Evolutionary conservation across 139 green algal genomes (phyloP), one percentile per base, ranked within the genome.

Genomic region (Chloropicon primus): DNA sequence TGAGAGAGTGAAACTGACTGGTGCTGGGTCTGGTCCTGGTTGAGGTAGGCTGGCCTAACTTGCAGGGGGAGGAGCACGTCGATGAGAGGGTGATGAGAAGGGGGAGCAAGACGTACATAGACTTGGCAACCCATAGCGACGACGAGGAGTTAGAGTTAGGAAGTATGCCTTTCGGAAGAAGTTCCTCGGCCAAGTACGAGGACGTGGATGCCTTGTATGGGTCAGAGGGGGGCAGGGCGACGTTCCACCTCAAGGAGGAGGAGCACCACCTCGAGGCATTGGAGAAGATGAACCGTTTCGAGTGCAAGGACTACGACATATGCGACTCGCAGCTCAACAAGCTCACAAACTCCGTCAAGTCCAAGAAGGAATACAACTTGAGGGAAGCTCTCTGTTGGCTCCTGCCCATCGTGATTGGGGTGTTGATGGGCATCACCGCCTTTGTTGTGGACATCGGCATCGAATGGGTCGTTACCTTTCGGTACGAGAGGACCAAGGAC

Each of bases 371-470:
- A 10, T 81, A 81, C 73, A 41, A 74, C 26, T 24, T 22, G 17
- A 27, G 72, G 2, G 75, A 75, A 25, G 54, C 2, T n/a, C 62
- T 71, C 53, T 78, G 73, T 72, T 89, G 84, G 79, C 23, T 74
- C n/a, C 74, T 82, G 5, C 27, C 75, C 53, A 82, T 84, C 24
- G n/a, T 86, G 21, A 89, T 91, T 62, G 87, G 87, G 0, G 29
- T 86, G 0, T 72, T 71, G 17, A 89, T 90, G 84, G 87, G 87
- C 1, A 21, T 86, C 0, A 54, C 83, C 23, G 82, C 82, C 1
- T 91, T 91, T 72, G n/a, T 85, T 25, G 85, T 90, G 2, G 85
- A 91, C 79, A 78, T 80, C 2, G 74, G 74, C 24, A 84, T 91
- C 27, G 80, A 86, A 29, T 77, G 53, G 22, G 73, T 91, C 24